Evolutionary conservation across 805 yeast species (phyloP).

Genomic region (Candida orba): DNA sequence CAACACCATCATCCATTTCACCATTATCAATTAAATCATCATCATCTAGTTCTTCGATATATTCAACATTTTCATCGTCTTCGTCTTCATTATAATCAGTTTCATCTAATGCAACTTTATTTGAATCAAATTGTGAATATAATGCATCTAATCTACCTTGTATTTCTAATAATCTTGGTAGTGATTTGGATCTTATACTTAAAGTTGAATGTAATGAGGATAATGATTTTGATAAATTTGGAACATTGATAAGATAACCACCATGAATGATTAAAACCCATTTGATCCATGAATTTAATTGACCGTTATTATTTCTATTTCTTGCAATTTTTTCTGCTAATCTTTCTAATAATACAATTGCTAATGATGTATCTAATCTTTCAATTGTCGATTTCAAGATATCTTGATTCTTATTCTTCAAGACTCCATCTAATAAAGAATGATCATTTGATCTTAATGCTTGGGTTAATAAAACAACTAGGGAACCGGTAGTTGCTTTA

Average conservation of each 20-base stretch:
- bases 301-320: constrained; percentile 45
- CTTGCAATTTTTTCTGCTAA: constrained; percentile 55
- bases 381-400: constrained; percentile 49
- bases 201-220: constrained; percentile 61
- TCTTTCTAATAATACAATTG: constrained; percentile 49
- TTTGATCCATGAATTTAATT: constrained; percentile 69
- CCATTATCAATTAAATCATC: constrained; percentile 15
- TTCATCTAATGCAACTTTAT: constrained; percentile 28
- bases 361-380: constrained; percentile 46
- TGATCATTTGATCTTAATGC: constrained; percentile 85
- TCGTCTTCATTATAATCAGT: constrained; percentile 49
- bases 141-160: constrained; percentile 77
- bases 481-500: constrained; percentile 62
- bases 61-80: constrained; percentile 40
- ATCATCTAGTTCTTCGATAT: constrained; percentile 56
- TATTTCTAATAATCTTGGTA: constrained; percentile 68
- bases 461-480: constrained; percentile 80
- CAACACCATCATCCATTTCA: constrained; percentile 37
- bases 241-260: constrained; percentile 42
- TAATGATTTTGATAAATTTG: constrained; percentile 47
- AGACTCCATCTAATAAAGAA: constrained; percentile 75
- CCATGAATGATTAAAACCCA: constrained; percentile 84
- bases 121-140: constrained; percentile 55
- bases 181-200: constrained; percentile 53
- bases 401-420: constrained; percentile 44